Base-by-base conservation (phyloP, 768 basidiomycete species). In the Boletus sp. region DNA sequence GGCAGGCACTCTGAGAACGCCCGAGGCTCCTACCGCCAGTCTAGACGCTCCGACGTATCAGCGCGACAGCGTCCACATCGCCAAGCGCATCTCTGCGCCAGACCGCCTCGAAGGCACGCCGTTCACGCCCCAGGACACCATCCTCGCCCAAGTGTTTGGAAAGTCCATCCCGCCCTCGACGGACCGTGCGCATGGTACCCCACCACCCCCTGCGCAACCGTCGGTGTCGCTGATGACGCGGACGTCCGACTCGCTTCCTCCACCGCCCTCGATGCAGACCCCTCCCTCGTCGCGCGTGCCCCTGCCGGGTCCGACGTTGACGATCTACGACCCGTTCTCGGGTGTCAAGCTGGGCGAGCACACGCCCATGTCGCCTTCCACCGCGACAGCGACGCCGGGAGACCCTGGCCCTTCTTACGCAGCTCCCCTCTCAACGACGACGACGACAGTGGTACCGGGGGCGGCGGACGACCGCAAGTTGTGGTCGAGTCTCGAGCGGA, bases 401-500 rank as follows among this genome's bases (percentile, higher is more conserved):
- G 63, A 68, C 15, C 53, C 9, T 24, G 24, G 24, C 24, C 24
- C 24, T 24, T 10, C 54, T 15, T 44, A 28, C 48, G 4, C 50
- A 57, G 37, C 51, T 66, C 47, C 59, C 24, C 3, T 24, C 24
- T 24, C 24, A 3, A 24, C 24, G 24, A 24, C 24, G 24, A 3
- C 24, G 24, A 24, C 24, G 24, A 24, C 24, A n/a, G n/a, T n/a
- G n/a, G n/a, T n/a, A n/a, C n/a, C 52, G 52, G 47, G 50, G 0
- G 50, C 50, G 17, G 73, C 71, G 47, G 78, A 72, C 47, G 78
- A 79, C 59, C 81, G 80, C 50, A 82, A 80, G 52, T 68, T 88
- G 48, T 92, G 90, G 90, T 65, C 79, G 0, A 84, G 86, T 58
- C 78, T 92, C 15, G 82, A 83, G 18, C 79, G 78, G 44, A 85